These are phyloP conservation scores for Saturnispora hagleri DNA, from an alignment of 805 yeast genomes.

Conservation along the genomic window DNA sequence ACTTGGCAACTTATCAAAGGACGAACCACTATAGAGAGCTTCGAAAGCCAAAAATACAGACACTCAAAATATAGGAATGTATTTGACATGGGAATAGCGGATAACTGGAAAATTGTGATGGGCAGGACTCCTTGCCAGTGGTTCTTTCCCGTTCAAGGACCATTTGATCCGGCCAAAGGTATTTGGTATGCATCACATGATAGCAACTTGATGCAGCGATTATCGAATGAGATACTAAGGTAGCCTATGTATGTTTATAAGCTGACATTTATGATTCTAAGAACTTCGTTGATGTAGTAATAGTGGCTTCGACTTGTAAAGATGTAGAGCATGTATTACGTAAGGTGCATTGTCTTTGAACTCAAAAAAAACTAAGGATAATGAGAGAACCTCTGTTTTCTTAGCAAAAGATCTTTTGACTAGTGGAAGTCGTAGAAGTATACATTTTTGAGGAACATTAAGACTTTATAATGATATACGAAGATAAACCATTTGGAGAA, in stretches of 20 bases:
- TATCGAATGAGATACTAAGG: conserved; percentile 4
- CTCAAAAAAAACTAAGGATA: background rate
- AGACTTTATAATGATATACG: conserved; percentile 31
- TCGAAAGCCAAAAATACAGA: conserved; percentile 42
- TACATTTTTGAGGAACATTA: background rate
- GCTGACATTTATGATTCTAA: background rate
- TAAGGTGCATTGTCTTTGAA: background rate
- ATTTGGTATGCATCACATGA: conserved; percentile 41
- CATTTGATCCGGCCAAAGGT: conserved; percentile 31
- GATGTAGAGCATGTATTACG: background rate
- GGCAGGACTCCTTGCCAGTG: conserved; percentile 59
- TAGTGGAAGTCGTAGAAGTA: background rate
- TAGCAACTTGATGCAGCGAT: background rate
- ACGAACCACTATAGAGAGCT: conserved; percentile 74
- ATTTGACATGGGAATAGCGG: conserved; percentile 58
- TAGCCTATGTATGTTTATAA: background rate
- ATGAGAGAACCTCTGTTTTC: background rate
- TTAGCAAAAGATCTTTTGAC: background rate
- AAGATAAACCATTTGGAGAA: conserved; percentile 54
- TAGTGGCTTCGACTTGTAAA: background rate
- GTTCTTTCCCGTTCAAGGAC: conserved; percentile 48
- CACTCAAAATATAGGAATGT: conserved; percentile 40
- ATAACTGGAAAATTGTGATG: conserved; percentile 67
- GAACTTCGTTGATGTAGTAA: background rate
- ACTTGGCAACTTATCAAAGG: conserved; percentile 53